These are phyloP conservation scores for Suillus cothurnatus DNA, from an alignment of 768 basidiomycete species.

Conservation along the genomic window DNA sequence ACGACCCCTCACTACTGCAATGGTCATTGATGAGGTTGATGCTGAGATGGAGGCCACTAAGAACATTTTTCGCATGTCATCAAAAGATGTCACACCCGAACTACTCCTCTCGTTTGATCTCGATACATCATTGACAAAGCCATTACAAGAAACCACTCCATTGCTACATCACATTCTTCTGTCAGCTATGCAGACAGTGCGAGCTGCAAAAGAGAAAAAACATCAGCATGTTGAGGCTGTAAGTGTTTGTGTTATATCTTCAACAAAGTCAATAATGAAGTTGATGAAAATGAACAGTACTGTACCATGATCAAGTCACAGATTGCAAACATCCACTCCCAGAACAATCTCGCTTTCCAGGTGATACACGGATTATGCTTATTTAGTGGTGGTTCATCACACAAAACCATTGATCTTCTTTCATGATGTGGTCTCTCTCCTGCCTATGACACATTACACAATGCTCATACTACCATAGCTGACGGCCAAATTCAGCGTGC, in stretches of 20 bases:
- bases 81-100: too few relatives aligned
- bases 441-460: not conserved
- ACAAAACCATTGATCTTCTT: not conserved
- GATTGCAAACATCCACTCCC: not conserved
- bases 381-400: not conserved
- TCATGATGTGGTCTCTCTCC: not conserved
- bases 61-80: too few relatives aligned
- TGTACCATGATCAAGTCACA: not conserved
- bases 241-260: not conserved
- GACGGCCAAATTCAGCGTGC: too few relatives aligned
- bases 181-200: not conserved
- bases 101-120: too few relatives aligned
- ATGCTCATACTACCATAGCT: too few relatives aligned
- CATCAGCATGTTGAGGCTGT: not conserved
- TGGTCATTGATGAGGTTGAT: too few relatives aligned
- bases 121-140: too few relatives aligned
- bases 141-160: too few relatives aligned
- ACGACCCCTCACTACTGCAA: too few relatives aligned
- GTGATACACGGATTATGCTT: not conserved
- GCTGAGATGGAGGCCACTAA: too few relatives aligned
- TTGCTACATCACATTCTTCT: not conserved
- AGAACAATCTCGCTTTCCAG: not conserved
- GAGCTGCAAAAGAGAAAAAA: not conserved
- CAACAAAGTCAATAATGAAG: too few relatives aligned
- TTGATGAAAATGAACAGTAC: not conserved